Evolutionary conservation across 495 filamentous ascomycete genomes (phyloP).

Genomic region (Neurospora intermedia): DNA sequence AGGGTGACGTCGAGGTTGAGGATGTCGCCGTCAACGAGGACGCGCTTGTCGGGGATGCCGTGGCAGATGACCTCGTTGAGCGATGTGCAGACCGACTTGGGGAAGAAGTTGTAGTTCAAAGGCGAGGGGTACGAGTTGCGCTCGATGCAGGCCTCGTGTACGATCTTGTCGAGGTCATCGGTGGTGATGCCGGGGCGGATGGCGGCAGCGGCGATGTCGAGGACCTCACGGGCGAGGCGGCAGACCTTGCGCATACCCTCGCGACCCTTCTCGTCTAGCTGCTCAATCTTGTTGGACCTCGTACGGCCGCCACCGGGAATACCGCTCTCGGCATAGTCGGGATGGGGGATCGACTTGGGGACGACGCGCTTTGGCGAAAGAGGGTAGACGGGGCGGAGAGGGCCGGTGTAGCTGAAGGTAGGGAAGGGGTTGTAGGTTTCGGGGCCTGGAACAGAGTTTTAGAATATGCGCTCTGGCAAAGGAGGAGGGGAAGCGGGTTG

Average conservation of each 20-base stretch:
- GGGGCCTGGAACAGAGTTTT: conserved; percentile 73
- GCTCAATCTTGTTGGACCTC: conserved; percentile 67
- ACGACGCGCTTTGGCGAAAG: conserved; percentile 63
- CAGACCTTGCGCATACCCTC: conserved; percentile 90
- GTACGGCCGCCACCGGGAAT: conserved; percentile 70
- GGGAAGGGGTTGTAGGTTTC: conserved; percentile 88
- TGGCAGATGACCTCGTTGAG: conserved; percentile 95
- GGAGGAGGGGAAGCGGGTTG: conserved; percentile 55
- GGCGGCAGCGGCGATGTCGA: conserved; percentile 81
- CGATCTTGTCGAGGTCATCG: conserved; percentile 90
- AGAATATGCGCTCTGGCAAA: conserved; percentile 70
- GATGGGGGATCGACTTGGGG: conserved; percentile 70
- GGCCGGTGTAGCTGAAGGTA: conserved; percentile 67
- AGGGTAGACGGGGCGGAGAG: conserved; percentile 80
- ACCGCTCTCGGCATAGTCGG: conserved; percentile 77
- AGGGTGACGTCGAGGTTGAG: conserved; percentile 82
- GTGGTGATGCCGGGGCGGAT: conserved; percentile 84
- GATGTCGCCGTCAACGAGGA: conserved; percentile 75
- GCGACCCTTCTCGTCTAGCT: conserved; percentile 68
- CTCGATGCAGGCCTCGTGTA: conserved; percentile 92
- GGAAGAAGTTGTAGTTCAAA: conserved; percentile 92
- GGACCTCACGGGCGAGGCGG: conserved; percentile 74
- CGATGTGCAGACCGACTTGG: conserved; percentile 95
- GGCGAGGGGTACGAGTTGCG: conserved; percentile 94
- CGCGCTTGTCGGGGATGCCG: conserved; percentile 75